phyloP scores from a whole-genome alignment of 1,284 basidiomycete genomes.

The Austroboletus niveus region DNA sequence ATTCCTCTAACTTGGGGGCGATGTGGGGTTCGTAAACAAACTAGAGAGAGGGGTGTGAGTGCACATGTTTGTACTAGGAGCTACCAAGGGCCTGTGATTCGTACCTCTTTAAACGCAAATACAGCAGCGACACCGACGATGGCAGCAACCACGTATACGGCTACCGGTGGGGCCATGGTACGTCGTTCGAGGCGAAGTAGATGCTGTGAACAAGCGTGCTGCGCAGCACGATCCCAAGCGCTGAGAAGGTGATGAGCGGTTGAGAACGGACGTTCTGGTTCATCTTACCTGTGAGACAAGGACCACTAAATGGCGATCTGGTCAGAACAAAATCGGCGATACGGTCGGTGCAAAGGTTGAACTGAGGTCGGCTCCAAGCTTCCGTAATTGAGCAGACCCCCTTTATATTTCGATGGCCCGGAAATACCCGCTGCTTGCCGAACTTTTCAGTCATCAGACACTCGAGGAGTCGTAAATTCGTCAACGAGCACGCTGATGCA shows the following conservation, averaged over 20 bases:
- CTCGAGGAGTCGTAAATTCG: too few relatives aligned
- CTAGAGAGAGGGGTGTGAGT: slow-evolving; percentile 34
- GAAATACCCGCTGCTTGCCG: slow-evolving; percentile 7
- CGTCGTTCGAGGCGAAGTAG: slow-evolving; percentile 7
- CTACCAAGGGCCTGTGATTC: slow-evolving; percentile 1
- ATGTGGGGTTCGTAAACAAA: slow-evolving; percentile 65
- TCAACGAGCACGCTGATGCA: too few relatives aligned
- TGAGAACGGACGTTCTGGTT: neutral
- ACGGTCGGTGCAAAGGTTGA: slow-evolving; percentile 4
- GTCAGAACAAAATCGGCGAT: too few relatives aligned
- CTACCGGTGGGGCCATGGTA: slow-evolving; percentile 31
- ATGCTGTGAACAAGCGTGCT: slow-evolving; percentile 5
- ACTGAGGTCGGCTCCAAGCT: slow-evolving; percentile 1
- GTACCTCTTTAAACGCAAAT: slow-evolving; percentile 46
- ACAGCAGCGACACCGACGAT: slow-evolving; percentile 40
- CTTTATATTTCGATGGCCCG: slow-evolving; percentile 12
- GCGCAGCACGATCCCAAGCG: slow-evolving; percentile 15
- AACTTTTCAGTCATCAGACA: too few relatives aligned
- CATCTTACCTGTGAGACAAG: slow-evolving; percentile 1
- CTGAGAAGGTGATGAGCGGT: neutral
- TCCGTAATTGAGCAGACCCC: slow-evolving; percentile 18
- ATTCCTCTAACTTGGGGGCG: slow-evolving; percentile 51
- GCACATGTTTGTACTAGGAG: slow-evolving; percentile 14
- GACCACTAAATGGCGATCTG: too few relatives aligned
- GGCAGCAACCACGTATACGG: slow-evolving; percentile 40